Evolutionary conservation across 1,284 basidiomycete genomes (phyloP).

Genomic region (Papiliotrema fonsecae): DNA sequence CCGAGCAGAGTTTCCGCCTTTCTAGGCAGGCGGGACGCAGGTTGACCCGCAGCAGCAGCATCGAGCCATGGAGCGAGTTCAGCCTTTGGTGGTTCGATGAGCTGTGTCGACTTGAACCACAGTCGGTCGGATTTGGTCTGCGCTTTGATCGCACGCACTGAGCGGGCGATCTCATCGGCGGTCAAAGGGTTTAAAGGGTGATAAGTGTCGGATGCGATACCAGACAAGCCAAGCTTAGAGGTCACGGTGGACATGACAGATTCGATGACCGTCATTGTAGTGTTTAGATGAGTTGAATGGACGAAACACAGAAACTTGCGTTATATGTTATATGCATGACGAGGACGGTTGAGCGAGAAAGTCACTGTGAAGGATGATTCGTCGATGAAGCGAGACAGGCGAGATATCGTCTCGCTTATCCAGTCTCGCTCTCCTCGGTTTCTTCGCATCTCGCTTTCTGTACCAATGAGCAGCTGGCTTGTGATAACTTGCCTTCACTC

Average conservation of each 20-base stretch:
- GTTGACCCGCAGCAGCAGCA: too few relatives aligned
- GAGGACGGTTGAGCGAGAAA: too few relatives aligned
- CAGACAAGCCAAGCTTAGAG: neutral
- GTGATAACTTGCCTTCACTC: too few relatives aligned
- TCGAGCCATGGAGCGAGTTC: constrained; percentile 26
- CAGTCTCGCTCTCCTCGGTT: too few relatives aligned
- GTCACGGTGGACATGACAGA: neutral
- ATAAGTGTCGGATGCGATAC: neutral
- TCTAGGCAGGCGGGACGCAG: too few relatives aligned
- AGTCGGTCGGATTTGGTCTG: constrained; percentile 3
- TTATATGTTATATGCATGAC: neutral
- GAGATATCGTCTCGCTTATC: too few relatives aligned
- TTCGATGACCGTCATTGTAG: neutral
- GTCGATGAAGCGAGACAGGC: too few relatives aligned
- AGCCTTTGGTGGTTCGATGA: constrained; percentile 31
- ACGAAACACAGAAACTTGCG: neutral
- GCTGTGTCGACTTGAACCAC: constrained; percentile 32
- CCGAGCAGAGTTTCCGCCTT: neutral
- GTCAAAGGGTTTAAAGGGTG: constrained; percentile 50
- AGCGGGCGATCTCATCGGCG: constrained; percentile 31
- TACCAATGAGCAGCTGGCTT: too few relatives aligned
- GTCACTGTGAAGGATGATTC: too few relatives aligned
- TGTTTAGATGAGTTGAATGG: neutral
- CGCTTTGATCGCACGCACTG: constrained; percentile 11
- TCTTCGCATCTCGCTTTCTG: too few relatives aligned